phyloP scores from a whole-genome alignment of 352 stramenopile species.

The Phytophthora sojae region DNA sequence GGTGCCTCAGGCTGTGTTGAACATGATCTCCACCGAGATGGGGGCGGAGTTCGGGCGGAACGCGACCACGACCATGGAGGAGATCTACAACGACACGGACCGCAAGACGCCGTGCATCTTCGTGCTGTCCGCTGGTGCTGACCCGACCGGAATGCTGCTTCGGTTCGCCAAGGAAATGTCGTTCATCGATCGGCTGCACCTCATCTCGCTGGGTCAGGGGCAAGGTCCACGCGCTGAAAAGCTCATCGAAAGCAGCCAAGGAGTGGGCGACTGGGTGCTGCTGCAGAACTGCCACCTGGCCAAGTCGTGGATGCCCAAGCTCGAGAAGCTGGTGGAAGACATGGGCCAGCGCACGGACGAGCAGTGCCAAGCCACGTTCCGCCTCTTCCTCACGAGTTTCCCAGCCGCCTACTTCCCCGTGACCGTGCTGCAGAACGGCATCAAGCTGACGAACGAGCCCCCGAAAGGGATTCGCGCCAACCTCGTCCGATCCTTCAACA shows the following conservation, averaged over 20 bases:
- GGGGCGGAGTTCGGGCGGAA: slow-evolving; percentile 88
- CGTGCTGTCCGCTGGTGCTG: slow-evolving; percentile 91
- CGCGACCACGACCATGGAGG: slow-evolving; percentile 90
- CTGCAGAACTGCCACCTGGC: slow-evolving; percentile 96
- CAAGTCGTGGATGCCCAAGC: slow-evolving; percentile 94
- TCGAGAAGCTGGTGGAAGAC: slow-evolving; percentile 93
- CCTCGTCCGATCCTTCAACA: slow-evolving; percentile 89
- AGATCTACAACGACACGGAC: slow-evolving; percentile 94
- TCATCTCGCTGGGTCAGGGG: slow-evolving; percentile 94
- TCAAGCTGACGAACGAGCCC: slow-evolving; percentile 94
- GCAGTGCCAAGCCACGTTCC: slow-evolving; percentile 76
- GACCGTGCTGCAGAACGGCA: slow-evolving; percentile 92
- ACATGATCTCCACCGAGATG: slow-evolving; percentile 90
- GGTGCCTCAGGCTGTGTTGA: slow-evolving; percentile 82
- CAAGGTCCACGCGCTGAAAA: slow-evolving; percentile 92
- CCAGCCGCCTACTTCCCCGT: slow-evolving; percentile 93
- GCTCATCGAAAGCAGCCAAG: slow-evolving; percentile 88
- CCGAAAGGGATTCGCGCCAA: slow-evolving; percentile 93
- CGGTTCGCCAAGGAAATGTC: slow-evolving; percentile 92
- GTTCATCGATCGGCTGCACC: slow-evolving; percentile 89
- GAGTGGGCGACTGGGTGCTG: slow-evolving; percentile 93
- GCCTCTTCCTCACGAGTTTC: slow-evolving; percentile 94
- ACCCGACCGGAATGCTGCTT: slow-evolving; percentile 94
- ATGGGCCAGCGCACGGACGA: slow-evolving; percentile 71
- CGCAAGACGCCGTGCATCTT: slow-evolving; percentile 95